A percentile compares a stretch with the other conserved stretches of the same genome.
phyloP scores from a whole-genome alignment of 2,329 filamentous ascomycete species.

The Penicillium sp. region DNA sequence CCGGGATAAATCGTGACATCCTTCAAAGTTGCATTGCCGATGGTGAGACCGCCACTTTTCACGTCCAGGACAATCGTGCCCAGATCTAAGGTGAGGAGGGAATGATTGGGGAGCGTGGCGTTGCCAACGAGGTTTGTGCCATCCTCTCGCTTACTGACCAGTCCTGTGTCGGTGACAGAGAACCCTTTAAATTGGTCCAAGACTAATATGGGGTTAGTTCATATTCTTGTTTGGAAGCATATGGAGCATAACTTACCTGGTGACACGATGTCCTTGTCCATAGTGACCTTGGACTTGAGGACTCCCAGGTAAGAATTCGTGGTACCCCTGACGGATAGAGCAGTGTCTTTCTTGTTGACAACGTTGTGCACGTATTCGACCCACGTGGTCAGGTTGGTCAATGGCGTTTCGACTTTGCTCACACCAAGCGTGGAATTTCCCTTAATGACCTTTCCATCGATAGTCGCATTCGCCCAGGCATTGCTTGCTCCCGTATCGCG shows the following conservation, averaged over 20 bases:
- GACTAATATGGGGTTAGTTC: conserved; percentile 36
- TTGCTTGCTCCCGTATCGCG: conserved; percentile 27
- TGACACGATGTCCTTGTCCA: conserved; percentile 37
- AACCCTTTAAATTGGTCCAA: conserved; percentile 56
- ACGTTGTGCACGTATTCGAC: conserved; percentile 34
- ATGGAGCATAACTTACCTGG: conserved; percentile 29
- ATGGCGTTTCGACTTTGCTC: conserved; percentile 22
- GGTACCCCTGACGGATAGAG: conserved; percentile 29
- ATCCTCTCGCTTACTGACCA: conserved; percentile 43
- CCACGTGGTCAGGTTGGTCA: conserved; percentile 31
- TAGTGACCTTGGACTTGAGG: conserved; percentile 35
- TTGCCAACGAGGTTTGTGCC: conserved; percentile 57
- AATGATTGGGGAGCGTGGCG: conserved; percentile 59
- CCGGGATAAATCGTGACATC: conserved; percentile 57
- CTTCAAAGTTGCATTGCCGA: conserved; percentile 54
- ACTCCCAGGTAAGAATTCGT: conserved; percentile 34
- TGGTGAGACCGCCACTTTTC: conserved; percentile 46
- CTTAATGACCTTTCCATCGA: conserved; percentile 28
- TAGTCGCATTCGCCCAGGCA: conserved; percentile 30
- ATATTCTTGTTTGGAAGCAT: no score
- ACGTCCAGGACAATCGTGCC: conserved; percentile 58
- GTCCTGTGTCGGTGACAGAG: conserved; percentile 47
- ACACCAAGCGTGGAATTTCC: conserved; percentile 39
- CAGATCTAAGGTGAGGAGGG: conserved; percentile 56
- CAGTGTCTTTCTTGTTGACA: conserved; percentile 29